Percentiles rank a stretch among this genome's conserved stretches.
These are phyloP conservation scores for Epithele typhae DNA, from an alignment of 768 basidiomycete species.

Conservation along the genomic window DNA sequence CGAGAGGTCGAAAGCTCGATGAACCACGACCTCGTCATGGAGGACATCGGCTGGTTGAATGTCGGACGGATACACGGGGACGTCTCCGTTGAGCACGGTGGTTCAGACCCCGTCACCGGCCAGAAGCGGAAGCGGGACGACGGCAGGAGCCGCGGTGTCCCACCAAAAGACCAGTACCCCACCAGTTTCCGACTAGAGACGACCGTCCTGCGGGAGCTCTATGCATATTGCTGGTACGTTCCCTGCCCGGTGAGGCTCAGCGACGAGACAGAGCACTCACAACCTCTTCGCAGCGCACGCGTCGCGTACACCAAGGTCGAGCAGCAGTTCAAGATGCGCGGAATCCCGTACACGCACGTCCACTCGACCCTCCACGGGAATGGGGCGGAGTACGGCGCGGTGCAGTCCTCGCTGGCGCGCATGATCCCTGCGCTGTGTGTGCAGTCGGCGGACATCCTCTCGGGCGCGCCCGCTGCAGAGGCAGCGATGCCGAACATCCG, in stretches of 20 bases:
- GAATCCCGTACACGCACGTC: slow-evolving; percentile 75
- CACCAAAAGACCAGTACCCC: slow-evolving; percentile 20
- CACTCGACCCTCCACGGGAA: slow-evolving; percentile 44
- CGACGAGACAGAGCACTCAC: too few relatives aligned
- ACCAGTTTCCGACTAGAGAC: slow-evolving; percentile 63
- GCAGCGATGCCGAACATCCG: slow-evolving; percentile 92
- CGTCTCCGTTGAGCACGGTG: slow-evolving; percentile 7
- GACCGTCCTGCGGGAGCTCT: slow-evolving; percentile 70
- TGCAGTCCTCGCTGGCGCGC: slow-evolving; percentile 69
- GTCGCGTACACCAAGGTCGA: slow-evolving; percentile 90
- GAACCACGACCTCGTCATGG: slow-evolving; percentile 60
- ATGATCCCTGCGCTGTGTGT: slow-evolving; percentile 84
- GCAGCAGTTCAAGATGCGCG: slow-evolving; percentile 76
- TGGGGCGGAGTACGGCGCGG: slow-evolving; percentile 43
- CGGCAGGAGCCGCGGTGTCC: slow-evolving; percentile 4
- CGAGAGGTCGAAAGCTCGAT: slow-evolving; percentile 48
- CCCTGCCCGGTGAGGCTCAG: too few relatives aligned
- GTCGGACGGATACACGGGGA: slow-evolving; percentile 52
- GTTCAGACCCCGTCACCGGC: slow-evolving; percentile 13
- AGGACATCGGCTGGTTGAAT: slow-evolving; percentile 78
- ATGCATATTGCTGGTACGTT: slow-evolving; percentile 81
- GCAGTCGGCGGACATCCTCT: slow-evolving; percentile 73
- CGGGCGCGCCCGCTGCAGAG: slow-evolving; percentile 81
- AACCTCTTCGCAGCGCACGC: slow-evolving; percentile 63
- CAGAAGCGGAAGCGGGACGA: slow-evolving; percentile 29